These are phyloP conservation scores for Gleditsia sinensis DNA, from an alignment of 306 rosid species.

Conservation along the genomic window DNA sequence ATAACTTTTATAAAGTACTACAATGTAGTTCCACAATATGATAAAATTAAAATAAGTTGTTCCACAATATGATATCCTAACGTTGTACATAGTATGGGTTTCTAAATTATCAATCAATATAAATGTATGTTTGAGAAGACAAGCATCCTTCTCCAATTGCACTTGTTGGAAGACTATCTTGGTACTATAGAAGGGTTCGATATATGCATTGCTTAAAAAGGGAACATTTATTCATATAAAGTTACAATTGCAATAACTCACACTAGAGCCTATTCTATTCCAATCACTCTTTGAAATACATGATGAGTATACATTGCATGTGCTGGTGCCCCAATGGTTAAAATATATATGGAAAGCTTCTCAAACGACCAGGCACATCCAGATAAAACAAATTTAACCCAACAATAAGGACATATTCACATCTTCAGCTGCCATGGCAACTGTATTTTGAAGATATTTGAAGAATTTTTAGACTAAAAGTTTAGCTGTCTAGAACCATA, in stretches of 20 bases:
- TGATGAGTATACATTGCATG: not conserved
- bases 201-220: not conserved
- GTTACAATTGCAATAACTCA: not conserved
- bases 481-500: not conserved
- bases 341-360: not conserved
- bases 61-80: no score
- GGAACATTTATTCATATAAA: not conserved
- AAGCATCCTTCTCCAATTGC: not conserved
- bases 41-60: no score
- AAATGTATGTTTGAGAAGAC: not conserved
- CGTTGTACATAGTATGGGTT: no score
- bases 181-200: not conserved
- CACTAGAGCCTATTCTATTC: not conserved
- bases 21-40: no score
- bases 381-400: not conserved
- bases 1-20: no score
- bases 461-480: constrained; percentile 9
- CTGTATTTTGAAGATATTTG: not conserved
- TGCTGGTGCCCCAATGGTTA: not conserved
- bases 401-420: constrained; percentile 19
- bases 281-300: constrained; percentile 4
- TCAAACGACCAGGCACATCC: no score
- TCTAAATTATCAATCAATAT: no score
- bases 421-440: not conserved
- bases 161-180: not conserved